Evolutionary conservation across 108 stramenopile species (phyloP).

Genomic region (Cyclotella baltica): DNA sequence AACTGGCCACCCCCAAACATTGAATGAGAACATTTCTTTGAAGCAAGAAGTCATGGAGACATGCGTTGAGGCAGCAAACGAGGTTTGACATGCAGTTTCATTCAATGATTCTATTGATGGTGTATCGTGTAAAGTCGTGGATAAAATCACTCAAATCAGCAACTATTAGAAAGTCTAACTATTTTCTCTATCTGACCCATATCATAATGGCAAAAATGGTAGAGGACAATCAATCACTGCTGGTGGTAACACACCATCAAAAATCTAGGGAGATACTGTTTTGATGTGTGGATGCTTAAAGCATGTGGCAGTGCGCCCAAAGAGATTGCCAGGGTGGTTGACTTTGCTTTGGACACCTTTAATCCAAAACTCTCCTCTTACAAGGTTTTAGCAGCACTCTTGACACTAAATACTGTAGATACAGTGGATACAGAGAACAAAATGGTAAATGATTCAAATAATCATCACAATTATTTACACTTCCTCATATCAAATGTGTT

Average conservation of each 20-base stretch:
- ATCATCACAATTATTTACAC: no score
- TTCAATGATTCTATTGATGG: conserved; percentile 32
- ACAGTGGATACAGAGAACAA: background rate
- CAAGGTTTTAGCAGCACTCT: conserved; percentile 6
- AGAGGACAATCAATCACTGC: conserved; percentile 25
- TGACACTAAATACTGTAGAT: background rate
- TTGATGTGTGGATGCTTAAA: conserved; percentile 6
- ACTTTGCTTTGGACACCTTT: conserved; percentile 26
- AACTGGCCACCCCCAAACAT: background rate
- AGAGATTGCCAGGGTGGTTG: conserved; percentile 9
- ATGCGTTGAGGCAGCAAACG: conserved; percentile 8
- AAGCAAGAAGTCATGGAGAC: background rate
- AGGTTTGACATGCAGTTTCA: conserved; percentile 12
- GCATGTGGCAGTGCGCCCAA: background rate
- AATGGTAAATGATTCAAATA: background rate
- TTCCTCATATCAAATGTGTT: no score
- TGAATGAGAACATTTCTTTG: background rate
- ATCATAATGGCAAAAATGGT: conserved; percentile 33
- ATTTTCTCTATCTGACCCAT: conserved; percentile 23
- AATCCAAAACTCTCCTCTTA: conserved; percentile 8
- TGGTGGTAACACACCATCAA: conserved; percentile 9
- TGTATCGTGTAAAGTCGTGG: conserved; percentile 11
- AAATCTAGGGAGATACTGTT: conserved; percentile 7
- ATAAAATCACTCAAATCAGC: background rate
- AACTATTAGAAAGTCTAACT: background rate